Evolutionary conservation across 2,329 filamentous ascomycete genomes (phyloP).

Genomic region (Colletotrichum siamense): DNA sequence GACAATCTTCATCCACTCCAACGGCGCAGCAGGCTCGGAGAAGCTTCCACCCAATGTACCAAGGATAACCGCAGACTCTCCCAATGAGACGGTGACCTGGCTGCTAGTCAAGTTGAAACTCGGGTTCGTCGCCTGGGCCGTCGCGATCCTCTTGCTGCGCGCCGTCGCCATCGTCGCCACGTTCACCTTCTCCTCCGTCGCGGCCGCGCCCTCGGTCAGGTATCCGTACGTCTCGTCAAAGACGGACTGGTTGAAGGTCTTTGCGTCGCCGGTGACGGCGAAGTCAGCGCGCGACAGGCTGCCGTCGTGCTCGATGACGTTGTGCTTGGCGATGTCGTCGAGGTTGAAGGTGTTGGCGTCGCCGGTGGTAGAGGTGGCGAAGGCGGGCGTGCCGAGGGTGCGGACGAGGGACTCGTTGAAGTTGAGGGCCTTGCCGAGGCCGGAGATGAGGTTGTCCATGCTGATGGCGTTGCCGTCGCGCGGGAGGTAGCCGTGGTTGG

Average conservation of each 20-base stretch:
- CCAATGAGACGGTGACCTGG: conserved; percentile 23
- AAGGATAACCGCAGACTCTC: conserved; percentile 25
- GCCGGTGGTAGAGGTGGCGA: conserved; percentile 23
- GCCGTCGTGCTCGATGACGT: conserved; percentile 38
- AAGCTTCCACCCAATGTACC: conserved; percentile 22
- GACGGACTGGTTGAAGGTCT: conserved; percentile 31
- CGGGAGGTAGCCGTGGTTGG: conserved; percentile 28
- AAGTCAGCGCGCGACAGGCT: conserved; percentile 33
- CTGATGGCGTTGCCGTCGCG: conserved; percentile 24
- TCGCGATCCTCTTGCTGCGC: conserved; percentile 28
- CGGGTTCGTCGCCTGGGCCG: conserved; percentile 22
- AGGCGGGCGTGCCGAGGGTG: conserved; percentile 40
- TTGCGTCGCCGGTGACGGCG: conserved; percentile 32
- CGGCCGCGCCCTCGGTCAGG: conserved; percentile 21
- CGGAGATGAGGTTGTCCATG: conserved; percentile 21
- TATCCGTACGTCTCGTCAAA: conserved; percentile 25
- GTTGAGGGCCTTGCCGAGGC: conserved; percentile 24
- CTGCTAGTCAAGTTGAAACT: conserved; percentile 19
- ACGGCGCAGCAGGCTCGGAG: conserved; percentile 7
- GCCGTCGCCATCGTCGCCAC: conserved; percentile 31
- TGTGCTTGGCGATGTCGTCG: conserved; percentile 22
- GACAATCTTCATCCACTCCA: conserved; percentile 9
- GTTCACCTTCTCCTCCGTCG: conserved; percentile 23
- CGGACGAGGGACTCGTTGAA: conserved; percentile 17
- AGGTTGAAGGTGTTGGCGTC: conserved; percentile 24